Conservation (phyloP, 352 stramenopile species). For the Aphanomyces stellatus region DNA sequence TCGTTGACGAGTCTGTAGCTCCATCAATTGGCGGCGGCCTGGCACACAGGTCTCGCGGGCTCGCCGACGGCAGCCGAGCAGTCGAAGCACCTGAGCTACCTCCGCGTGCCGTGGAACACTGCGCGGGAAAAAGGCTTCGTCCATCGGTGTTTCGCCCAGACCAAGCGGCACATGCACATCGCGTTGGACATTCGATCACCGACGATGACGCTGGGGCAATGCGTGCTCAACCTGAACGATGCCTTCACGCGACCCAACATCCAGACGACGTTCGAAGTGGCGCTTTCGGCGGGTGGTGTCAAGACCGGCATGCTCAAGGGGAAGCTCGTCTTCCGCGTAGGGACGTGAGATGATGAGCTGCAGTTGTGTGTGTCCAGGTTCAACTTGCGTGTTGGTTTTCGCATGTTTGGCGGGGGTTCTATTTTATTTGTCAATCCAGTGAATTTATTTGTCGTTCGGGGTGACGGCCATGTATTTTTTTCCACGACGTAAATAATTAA, state of each 20-base stretch:
- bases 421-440: too few species aligned
- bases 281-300: background rate
- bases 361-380: background rate
- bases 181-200: constrained; percentile 1
- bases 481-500: too few species aligned
- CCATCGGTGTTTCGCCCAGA: constrained; percentile 13
- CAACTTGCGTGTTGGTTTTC: too few species aligned
- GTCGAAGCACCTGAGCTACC: background rate
- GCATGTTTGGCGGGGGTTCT: too few species aligned
- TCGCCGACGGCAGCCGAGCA: background rate
- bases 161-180: constrained; percentile 14
- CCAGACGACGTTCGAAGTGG: background rate
- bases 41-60: background rate
- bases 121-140: background rate
- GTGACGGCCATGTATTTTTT: too few species aligned
- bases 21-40: constrained; percentile 12
- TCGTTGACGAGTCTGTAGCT: background rate
- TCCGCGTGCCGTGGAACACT: background rate
- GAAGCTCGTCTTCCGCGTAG: background rate
- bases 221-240: constrained; percentile 6
- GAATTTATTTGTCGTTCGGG: too few species aligned
- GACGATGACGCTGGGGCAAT: constrained; percentile 4
- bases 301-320: background rate
- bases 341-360: background rate
- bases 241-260: background rate